Evolutionary conservation across 2,329 filamentous ascomycete species (phyloP).

Genomic region (Phaeosphaeria sp.): DNA sequence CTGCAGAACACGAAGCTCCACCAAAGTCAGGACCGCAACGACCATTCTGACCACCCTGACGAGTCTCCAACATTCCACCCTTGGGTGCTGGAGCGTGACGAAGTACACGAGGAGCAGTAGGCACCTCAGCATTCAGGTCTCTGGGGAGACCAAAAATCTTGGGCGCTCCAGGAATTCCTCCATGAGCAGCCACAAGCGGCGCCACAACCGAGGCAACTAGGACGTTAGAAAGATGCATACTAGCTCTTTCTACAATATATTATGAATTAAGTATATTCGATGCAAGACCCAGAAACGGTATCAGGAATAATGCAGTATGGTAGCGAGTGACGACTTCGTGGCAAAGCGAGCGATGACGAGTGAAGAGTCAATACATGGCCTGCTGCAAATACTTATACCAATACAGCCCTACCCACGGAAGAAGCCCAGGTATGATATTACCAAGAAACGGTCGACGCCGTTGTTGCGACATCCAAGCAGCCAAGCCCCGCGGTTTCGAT

Average conservation of each 20-base stretch:
- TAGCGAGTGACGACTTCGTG: slow-evolving; percentile 8
- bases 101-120: slow-evolving; percentile 29
- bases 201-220: slow-evolving; percentile 35
- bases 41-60: slow-evolving; percentile 43
- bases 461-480: slow-evolving; percentile 5
- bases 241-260: background rate
- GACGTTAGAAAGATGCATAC: slow-evolving; percentile 42
- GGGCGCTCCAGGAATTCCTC: slow-evolving; percentile 34
- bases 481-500: slow-evolving; percentile 10
- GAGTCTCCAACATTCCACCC: slow-evolving; percentile 33
- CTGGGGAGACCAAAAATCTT: slow-evolving; percentile 45
- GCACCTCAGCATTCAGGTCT: slow-evolving; percentile 35
- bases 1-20: slow-evolving; percentile 38
- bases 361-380: slow-evolving; percentile 1
- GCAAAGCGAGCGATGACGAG: slow-evolving; percentile 8
- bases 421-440: background rate
- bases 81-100: slow-evolving; percentile 20
- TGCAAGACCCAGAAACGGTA: background rate
- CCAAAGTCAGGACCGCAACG: slow-evolving; percentile 40
- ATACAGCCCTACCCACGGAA: slow-evolving; percentile 6
- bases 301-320: background rate
- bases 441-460: slow-evolving; percentile 1
- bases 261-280: background rate
- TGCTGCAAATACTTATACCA: slow-evolving; percentile 12
- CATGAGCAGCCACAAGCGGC: slow-evolving; percentile 43